Base-by-base conservation (phyloP, 768 basidiomycete genomes). In the Chalciporus chontae region DNA sequence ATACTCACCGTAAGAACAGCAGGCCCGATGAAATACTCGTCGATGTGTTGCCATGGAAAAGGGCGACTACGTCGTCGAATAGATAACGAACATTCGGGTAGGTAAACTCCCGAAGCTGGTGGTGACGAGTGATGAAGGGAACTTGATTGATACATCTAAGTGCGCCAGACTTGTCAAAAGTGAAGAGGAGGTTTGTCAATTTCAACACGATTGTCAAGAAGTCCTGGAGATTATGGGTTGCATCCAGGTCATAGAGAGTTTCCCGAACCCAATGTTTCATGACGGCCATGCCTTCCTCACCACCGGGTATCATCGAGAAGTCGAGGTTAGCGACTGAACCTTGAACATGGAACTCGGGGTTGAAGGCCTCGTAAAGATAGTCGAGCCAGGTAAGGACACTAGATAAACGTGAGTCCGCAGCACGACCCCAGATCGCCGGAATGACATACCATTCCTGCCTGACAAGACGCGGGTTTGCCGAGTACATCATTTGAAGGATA, bases 221-320 rank as follows among this genome's bases (percentile, higher is more conserved):
- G 4, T n/a, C 36, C 24, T 24, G 34, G n/a, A 18, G 6, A 9
- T 52, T 47, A 26, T 36, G 15, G 42, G 8, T 40, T 2, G 57
- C 56, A 5, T 66, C 42, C 7, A 74, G 64, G 0, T 38, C 52
- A 48, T 72, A 75, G 17, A 77, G 59, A 1, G 74, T 56, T 2
- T 70, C 68, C 7, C 70, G 67, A 11, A 76, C 57, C 83, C 81
- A 85, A 36, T 69, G 61, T 26, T 69, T 69, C 29, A 80, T 63
- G 5, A 73, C 63, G 6, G 61, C 57, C 2, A 75, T 62, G 4
- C 66, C 70, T 18, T 62, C 60, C 1, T 59, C 55, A 27, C 70
- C 70, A 47, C 77, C 73, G 0, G 75, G 74, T 23, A 80, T 74
- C 10, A 52, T 23, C 1, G 55, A 53, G 9, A 66, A 47, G 27